phyloP scores from a whole-genome alignment of 768 basidiomycete species.

The Chalciporus chontae region DNA sequence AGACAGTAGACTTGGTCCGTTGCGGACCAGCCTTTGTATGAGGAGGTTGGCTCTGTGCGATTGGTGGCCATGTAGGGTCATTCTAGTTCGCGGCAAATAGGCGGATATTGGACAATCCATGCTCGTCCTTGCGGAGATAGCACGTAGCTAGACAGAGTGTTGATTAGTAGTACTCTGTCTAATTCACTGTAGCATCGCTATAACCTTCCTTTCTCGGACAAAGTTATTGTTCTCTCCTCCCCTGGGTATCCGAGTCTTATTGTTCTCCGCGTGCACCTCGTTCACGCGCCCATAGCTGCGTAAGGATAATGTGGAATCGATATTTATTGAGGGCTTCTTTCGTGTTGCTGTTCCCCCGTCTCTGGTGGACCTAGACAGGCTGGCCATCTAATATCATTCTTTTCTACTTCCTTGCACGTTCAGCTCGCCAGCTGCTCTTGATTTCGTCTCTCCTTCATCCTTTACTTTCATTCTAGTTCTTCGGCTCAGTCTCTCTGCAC shows the following conservation, averaged over 20 bases:
- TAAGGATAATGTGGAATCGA: slow-evolving; percentile 4
- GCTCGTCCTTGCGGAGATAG: too few species aligned
- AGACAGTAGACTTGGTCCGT: background rate
- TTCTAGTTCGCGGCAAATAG: too few species aligned
- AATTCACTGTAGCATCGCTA: too few species aligned
- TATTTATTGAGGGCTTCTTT: slow-evolving; percentile 10
- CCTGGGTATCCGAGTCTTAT: slow-evolving; percentile 10
- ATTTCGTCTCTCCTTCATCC: background rate
- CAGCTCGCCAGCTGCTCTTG: background rate
- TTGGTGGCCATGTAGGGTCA: too few species aligned
- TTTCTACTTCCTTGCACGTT: background rate
- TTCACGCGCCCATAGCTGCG: background rate
- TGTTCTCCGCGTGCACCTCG: slow-evolving; percentile 11
- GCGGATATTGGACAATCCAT: too few species aligned
- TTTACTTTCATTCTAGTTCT: background rate
- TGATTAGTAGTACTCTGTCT: too few species aligned
- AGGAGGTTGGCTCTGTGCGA: too few species aligned
- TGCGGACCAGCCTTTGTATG: background rate
- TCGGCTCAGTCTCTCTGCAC: background rate
- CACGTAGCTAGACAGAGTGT: too few species aligned
- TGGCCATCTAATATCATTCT: slow-evolving; percentile 8
- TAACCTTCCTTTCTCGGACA: slow-evolving; percentile 31
- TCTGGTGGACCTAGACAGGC: slow-evolving; percentile 19
- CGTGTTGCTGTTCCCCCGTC: slow-evolving; percentile 9
- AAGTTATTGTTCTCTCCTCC: slow-evolving; percentile 16